Conservation (phyloP, 176 grass and related monocot genomes). For the Puya raimondii region DNA sequence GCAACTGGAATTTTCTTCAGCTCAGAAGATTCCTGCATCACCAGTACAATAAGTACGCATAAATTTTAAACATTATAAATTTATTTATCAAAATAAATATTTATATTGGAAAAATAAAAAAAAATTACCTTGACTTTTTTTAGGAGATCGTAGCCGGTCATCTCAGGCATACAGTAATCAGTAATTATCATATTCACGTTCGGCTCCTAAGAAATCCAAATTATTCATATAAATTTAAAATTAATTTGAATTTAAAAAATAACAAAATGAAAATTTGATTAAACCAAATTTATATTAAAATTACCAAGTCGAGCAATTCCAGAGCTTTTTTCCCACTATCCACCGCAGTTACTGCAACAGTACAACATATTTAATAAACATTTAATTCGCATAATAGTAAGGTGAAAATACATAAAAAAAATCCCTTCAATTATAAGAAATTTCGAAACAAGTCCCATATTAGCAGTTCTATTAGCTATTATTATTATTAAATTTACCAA, state of each 20-base stretch:
- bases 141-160: constrained; percentile 93
- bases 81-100: background rate
- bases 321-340: constrained; percentile 89
- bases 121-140: constrained; percentile 77
- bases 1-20: constrained; percentile 77
- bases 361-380: background rate
- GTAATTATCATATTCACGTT: constrained; percentile 97
- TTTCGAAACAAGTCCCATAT: too few species aligned
- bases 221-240: background rate
- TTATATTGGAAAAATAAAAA: background rate
- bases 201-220: constrained; percentile 37
- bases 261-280: background rate
- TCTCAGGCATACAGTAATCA: constrained; percentile 96
- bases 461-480: too few species aligned
- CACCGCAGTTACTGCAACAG: constrained; percentile 65
- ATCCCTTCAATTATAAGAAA: too few species aligned
- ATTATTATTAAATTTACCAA: background rate
- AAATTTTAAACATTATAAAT: background rate
- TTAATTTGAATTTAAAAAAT: too few species aligned
- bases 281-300: too few species aligned
- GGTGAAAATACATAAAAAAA: too few species aligned
- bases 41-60: background rate
- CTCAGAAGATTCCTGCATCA: constrained; percentile 60
- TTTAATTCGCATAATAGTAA: too few species aligned
- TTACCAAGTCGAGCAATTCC: constrained; percentile 60